These are phyloP conservation scores for Clarireedia monteithiana DNA, from an alignment of 2,329 filamentous ascomycete species.

Conservation along the genomic window DNA sequence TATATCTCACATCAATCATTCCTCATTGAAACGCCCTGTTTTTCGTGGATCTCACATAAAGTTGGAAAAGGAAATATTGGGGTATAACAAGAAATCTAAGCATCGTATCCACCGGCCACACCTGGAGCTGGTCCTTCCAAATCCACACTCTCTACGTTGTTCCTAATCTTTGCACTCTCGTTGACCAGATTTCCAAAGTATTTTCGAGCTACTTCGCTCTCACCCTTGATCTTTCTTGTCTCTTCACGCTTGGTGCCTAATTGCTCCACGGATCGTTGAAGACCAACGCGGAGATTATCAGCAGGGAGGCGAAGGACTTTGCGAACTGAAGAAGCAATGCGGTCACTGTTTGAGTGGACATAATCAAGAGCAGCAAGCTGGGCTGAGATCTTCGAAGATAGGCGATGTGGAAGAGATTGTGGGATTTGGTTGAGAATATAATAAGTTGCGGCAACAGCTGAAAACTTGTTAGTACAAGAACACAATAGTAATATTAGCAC, in stretches of 20 bases:
- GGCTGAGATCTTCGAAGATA: constrained; percentile 75
- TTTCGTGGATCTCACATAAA: constrained; percentile 1
- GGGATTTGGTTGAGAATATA: constrained; percentile 86
- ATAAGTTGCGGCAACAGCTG: constrained; percentile 65
- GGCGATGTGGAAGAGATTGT: constrained; percentile 75
- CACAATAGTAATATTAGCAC: constrained; percentile 4
- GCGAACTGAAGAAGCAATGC: constrained; percentile 79
- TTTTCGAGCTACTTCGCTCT: constrained; percentile 80
- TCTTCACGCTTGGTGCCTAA: constrained; percentile 72
- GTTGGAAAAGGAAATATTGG: constrained; percentile 2
- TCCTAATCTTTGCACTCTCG: constrained; percentile 47
- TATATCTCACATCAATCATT: neutral
- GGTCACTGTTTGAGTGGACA: constrained; percentile 76
- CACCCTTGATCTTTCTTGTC: constrained; percentile 69
- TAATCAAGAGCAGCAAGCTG: constrained; percentile 83
- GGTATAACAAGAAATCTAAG: constrained; percentile 14
- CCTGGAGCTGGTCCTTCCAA: constrained; percentile 29
- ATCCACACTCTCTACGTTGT: constrained; percentile 28
- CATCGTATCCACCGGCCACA: constrained; percentile 27
- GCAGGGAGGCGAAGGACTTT: constrained; percentile 84
- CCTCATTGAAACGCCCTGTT: constrained; percentile 3
- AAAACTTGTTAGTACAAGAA: constrained; percentile 28
- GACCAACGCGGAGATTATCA: constrained; percentile 72
- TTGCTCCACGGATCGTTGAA: constrained; percentile 81
- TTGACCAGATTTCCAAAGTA: constrained; percentile 85